Evolutionary conservation across 2,329 filamentous ascomycete genomes (phyloP), one percentile per base, ranked within the genome.

Genomic region (Colletotrichum sp.): DNA sequence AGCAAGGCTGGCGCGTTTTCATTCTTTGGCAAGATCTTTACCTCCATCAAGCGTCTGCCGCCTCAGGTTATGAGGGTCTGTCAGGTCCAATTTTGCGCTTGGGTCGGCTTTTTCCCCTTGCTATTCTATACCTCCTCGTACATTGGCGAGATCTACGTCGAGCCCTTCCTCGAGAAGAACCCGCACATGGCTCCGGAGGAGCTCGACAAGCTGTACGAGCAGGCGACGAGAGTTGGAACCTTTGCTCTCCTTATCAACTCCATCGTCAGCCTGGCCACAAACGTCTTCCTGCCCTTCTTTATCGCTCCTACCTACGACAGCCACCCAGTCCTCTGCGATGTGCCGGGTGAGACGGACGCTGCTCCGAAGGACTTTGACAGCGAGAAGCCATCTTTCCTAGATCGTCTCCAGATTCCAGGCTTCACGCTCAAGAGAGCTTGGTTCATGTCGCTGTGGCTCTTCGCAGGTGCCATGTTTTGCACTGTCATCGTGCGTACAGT

Each of bases 71-170:
- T 90, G 75, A 93, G 91, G 76, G 95, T 98, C 47, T 98, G 96
- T 80, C 86, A 92, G 76, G 93, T 96, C 0, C 94, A 97, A 81
- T 91, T 96, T 78, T 96, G 93, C 74, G 95, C 95, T 7, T 98
- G 96, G 96, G 92, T 98, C 70, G 96, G 95, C 66, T 98, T 96
- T 91, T 98, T 98, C 79, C 96, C 96, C 1, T 95, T 98, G 82
- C 88, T 98, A 4, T 98, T 98, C 85, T 98, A 98, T 86, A 95
- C 95, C 7, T 98, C 95, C 2, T 97, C 95, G 21, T 98, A 97
- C 82, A 93, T 98, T 77, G 96, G 94, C 75, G 95, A 98, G 81
- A 94, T 98, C 70, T 98, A 98, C 78, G 94, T 95, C 21, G 93
- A 98, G 80, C 95, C 95, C 0, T 94, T 90, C 77, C 92, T 98